Conservation (phyloP, 176 grass and related monocot genomes). For the Oryza australiensis region DNA sequence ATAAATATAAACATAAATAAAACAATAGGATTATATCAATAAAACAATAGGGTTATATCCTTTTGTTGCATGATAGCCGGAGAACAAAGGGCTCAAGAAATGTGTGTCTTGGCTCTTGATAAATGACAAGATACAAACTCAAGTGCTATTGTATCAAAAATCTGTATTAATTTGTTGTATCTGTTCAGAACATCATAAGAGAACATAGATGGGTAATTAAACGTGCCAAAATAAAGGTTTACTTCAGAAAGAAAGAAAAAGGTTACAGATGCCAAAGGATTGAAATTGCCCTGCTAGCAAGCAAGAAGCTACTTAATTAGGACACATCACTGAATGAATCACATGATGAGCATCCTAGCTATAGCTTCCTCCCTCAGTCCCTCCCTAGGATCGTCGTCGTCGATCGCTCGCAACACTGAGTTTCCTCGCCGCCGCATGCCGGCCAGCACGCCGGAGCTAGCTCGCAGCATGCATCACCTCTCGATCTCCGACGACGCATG, state of each 20-base stretch:
- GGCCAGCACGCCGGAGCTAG: neutral
- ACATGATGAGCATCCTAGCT: neutral
- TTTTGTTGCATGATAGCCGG: neutral
- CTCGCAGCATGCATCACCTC: too few species aligned
- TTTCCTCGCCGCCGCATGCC: neutral
- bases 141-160: neutral
- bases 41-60: too few species aligned
- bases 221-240: neutral
- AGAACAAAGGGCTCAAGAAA: neutral
- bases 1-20: too few species aligned
- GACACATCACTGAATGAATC: neutral
- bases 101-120: too few species aligned
- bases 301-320: neutral
- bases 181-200: neutral
- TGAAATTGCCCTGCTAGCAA: constrained; percentile 36
- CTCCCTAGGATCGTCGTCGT: neutral
- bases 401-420: neutral
- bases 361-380: neutral
- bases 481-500: too few species aligned
- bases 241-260: neutral
- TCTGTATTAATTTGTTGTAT: neutral
- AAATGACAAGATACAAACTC: too few species aligned
- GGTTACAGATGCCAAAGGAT: constrained; percentile 38
- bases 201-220: neutral
- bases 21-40: too few species aligned